Evolutionary conservation across 2,329 filamentous ascomycete species (phyloP), one percentile per base, ranked within the genome.

Genomic region (Pestalotiopsis sp.): DNA sequence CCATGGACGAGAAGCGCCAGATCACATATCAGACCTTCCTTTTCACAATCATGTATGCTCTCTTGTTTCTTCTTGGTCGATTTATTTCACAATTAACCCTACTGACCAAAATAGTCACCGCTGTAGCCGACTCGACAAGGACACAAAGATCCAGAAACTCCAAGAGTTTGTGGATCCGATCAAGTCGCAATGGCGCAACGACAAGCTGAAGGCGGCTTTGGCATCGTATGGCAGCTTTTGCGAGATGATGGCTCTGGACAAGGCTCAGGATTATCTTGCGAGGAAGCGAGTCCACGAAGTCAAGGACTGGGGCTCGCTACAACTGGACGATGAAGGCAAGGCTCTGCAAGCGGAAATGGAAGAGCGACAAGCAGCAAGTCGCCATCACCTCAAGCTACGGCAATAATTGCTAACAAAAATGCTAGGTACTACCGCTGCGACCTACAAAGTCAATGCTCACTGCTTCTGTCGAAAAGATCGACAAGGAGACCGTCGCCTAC

Each of bases 361-460:
- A 69, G 88, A 92, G 71, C 90, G 92, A 69, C 89, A 93, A 65
- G 90, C 92, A 79, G 65, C 57, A 66, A n/a, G 65, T 66, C 11
- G 20, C 20, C 23, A 31, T 31, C 23, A 4, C 20, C 20, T 23
- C 40, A 14, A 41, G n/a, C 12, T 9, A 14, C 12, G 20, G 20
- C 6, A 9, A 6, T 12, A 14, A 14, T 25, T 23, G 20, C 25
- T 59, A 41, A 58, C 38, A 20, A 41, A 12, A 14, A 58, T 31
- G n/a, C 36, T 17, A 66, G 65, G 89, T 17, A 25, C 14, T 98
- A 14, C 96, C 96, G 4, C 82, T 99, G 57, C 90, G 95, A 68
- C 88, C 93, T 6, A 98, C 95, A 1, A 98, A 98, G 78, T 94
- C 93, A 0, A 93, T 98, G 76, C 83, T 99, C n/a, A 93, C 92